Percentiles rank a stretch among this genome's conserved stretches.
These are phyloP conservation scores for Pichia phayaonensis DNA, from an alignment of 805 yeast genomes.

Conservation along the genomic window DNA sequence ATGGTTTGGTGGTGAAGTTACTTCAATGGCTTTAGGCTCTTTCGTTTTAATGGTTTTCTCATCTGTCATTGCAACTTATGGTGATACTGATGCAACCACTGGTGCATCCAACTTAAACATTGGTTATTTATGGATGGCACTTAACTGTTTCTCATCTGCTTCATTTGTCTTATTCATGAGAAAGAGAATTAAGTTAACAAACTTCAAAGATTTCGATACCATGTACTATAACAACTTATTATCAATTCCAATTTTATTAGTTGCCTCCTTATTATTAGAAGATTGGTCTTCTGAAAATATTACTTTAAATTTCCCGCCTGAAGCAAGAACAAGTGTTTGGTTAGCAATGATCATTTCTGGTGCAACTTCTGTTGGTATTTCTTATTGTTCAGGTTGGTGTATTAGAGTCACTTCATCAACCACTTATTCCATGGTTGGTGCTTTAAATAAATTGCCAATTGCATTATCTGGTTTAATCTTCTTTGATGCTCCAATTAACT, in stretches of 20 bases:
- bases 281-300: conserved; percentile 88
- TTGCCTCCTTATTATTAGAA: conserved; percentile 72
- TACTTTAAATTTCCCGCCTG: conserved; percentile 69
- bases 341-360: conserved; percentile 89
- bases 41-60: conserved; percentile 90
- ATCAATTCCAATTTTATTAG: conserved; percentile 80
- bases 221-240: conserved; percentile 96
- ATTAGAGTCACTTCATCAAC: conserved; percentile 98
- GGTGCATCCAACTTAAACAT: conserved; percentile 40
- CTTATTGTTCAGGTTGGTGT: conserved; percentile 99
- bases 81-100: conserved; percentile 40
- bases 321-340: conserved; percentile 57
- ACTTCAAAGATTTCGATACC: conserved; percentile 94
- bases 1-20: conserved; percentile 92
- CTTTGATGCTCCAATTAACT: conserved; percentile 92
- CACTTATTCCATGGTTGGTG: conserved; percentile 99
- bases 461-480: conserved; percentile 91
- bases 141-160: conserved; percentile 92
- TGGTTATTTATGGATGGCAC: conserved; percentile 96
- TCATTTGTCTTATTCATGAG: conserved; percentile 91
- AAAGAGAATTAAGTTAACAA: conserved; percentile 94
- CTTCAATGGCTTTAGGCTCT: conserved; percentile 83
- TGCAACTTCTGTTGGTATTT: conserved; percentile 90
- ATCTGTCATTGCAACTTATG: conserved; percentile 91
- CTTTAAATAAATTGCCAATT: conserved; percentile 94